Evolutionary conservation across 1,284 basidiomycete genomes (phyloP).

Genomic region (Tilletia horrida): DNA sequence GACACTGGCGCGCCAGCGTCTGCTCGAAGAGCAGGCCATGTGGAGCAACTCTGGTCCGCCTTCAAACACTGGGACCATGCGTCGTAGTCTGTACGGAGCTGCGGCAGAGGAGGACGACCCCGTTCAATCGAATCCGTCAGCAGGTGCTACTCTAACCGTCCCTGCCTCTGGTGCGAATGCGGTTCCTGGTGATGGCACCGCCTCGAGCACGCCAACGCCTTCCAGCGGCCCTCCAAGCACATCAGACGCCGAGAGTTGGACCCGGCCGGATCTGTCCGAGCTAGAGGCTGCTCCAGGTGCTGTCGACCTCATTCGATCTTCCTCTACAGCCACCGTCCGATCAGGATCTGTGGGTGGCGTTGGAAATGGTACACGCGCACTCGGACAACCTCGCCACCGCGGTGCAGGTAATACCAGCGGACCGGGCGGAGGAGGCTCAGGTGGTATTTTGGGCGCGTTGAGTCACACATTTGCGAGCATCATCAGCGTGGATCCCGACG

Average conservation of each 20-base stretch:
- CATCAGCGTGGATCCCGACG: slow-evolving; percentile 98
- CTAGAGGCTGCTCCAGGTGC: slow-evolving; percentile 1
- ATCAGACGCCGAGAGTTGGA: not conserved
- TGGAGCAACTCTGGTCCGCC: not conserved
- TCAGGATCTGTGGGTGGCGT: not conserved
- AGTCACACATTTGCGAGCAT: slow-evolving; percentile 93
- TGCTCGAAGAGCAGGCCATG: not conserved
- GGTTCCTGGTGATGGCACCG: no score
- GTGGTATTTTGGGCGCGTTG: slow-evolving; percentile 81
- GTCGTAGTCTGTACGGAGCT: slow-evolving; percentile 13
- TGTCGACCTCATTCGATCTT: slow-evolving; percentile 8
- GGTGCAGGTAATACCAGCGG: slow-evolving; percentile 10
- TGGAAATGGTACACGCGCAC: not conserved
- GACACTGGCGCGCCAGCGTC: no score
- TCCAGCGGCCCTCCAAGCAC: no score
- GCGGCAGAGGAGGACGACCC: slow-evolving; percentile 13
- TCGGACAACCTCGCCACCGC: slow-evolving; percentile 3
- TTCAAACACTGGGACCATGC: slow-evolving; percentile 1
- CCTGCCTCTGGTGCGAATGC: no score
- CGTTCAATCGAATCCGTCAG: no score
- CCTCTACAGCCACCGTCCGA: slow-evolving; percentile 1
- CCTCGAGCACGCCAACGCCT: no score
- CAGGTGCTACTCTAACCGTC: no score
- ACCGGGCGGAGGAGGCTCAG: slow-evolving; percentile 24
- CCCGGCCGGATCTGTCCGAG: not conserved